phyloP scores from a whole-genome alignment of 1,284 basidiomycete species.

The Agroathelia rolfsii region DNA sequence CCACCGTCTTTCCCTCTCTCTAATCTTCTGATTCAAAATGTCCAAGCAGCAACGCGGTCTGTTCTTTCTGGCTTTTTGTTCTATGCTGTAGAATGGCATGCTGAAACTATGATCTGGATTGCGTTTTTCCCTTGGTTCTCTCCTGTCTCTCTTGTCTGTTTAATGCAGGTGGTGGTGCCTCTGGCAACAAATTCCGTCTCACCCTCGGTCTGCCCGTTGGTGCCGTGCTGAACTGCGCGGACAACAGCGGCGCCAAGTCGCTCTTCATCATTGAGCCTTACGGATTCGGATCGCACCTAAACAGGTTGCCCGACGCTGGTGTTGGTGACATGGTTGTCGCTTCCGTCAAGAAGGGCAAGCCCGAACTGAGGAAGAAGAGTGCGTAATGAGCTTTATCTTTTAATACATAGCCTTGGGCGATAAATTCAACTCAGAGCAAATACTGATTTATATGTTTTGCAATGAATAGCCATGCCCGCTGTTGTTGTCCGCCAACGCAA shows the following conservation, averaged over 20 bases:
- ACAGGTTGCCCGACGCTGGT: slow-evolving; percentile 96
- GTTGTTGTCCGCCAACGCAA: slow-evolving; percentile 98
- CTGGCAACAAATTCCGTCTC: slow-evolving; percentile 97
- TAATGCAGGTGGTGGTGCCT: slow-evolving; percentile 27
- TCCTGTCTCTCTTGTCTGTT: background rate
- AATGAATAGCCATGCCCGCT: slow-evolving; percentile 80
- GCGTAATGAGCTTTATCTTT: slow-evolving; percentile 25
- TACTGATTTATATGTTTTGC: slow-evolving; percentile 4
- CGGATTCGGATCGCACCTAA: slow-evolving; percentile 92
- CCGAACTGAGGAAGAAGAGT: slow-evolving; percentile 99
- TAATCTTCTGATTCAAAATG: no score
- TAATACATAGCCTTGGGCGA: slow-evolving; percentile 2
- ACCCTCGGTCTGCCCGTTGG: slow-evolving; percentile 96
- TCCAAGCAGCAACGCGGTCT: no score
- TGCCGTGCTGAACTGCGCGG: slow-evolving; percentile 98
- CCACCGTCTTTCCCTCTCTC: no score
- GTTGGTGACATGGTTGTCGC: slow-evolving; percentile 99
- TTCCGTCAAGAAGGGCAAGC: slow-evolving; percentile 99
- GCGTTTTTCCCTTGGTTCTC: background rate
- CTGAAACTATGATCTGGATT: no score
- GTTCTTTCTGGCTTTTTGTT: no score
- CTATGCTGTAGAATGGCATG: no score
- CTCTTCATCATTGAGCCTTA: slow-evolving; percentile 86
- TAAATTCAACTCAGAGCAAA: slow-evolving; percentile 1
- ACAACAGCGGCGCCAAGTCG: slow-evolving; percentile 99